Base-by-base conservation (phyloP, 2,329 filamentous ascomycete genomes). In the Trichoderma guizhouense region DNA sequence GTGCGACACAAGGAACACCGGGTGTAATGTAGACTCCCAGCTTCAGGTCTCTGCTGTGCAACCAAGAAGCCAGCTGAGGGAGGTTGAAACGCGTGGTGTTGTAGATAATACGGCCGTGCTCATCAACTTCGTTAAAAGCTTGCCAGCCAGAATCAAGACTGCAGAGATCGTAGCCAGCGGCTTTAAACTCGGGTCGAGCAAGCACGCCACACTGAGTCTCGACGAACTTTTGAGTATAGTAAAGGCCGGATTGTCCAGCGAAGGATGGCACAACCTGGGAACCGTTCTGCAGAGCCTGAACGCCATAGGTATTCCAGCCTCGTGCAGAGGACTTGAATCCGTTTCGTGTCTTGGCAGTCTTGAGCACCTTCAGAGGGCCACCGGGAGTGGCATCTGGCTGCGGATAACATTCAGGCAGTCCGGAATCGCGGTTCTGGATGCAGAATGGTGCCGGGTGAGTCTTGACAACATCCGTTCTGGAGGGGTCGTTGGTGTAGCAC, bases 111-210 rank as follows among this genome's bases (percentile, higher is more conserved):
- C 71, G 71, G 1, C 71, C 71, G n/a, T 72, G 39, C 9, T 70
- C 58, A 18, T 72, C 71, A 24, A 72, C 69, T 5, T 30, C 71
- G 32, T 64, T 68, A 8, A 60, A 71, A 9, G 72, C 65, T 61
- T 71, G 63, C 57, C 68, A 81, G 74, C 83, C 81, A 43, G 80
- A 79, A 43, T 76, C 76, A 71, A 72, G 65, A 15, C 68, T 71
- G 62, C 72, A 73, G 28, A 71, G 55, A 11, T 65, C 63, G 12
- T 67, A 73, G 14, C 72, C 72, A 14, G 72, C 71, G 15, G 28
- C 55, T 58, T 71, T 73, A 15, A 73, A 73, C 5, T 36, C 62
- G 3, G 72, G 55, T 7, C 58, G 18, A 32, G 61, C 43, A 26
- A 73, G 72, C 8, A 73, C 72, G 4, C 62, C 72, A 47, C 72